These are phyloP conservation scores for Thermochaetoides thermophila DNA, from an alignment of 495 filamentous ascomycete species.

Conservation along the genomic window DNA sequence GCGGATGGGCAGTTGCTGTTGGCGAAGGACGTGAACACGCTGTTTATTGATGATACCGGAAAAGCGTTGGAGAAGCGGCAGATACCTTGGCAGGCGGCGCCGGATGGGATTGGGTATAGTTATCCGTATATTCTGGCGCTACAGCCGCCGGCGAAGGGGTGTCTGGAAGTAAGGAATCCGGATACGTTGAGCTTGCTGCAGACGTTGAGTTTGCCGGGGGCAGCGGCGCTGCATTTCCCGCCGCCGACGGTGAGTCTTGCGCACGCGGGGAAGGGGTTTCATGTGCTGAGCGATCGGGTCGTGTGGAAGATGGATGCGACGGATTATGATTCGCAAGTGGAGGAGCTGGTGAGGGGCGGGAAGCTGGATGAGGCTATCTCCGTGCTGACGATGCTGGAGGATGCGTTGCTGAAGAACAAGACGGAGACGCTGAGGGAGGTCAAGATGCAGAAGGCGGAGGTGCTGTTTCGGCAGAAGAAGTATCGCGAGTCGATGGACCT, in stretches of 20 bases:
- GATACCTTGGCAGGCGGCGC: constrained; percentile 78
- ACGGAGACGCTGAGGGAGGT: constrained; percentile 61
- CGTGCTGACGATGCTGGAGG: constrained; percentile 75
- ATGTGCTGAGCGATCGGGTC: constrained; percentile 71
- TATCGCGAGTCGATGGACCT: constrained; percentile 83
- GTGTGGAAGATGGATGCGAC: constrained; percentile 95
- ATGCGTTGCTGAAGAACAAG: constrained; percentile 78
- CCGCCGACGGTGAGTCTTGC: constrained; percentile 84
- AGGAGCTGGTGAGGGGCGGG: constrained; percentile 60
- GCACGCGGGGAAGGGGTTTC: constrained; percentile 87
- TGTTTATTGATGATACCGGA: constrained; percentile 76
- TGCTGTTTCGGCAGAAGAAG: constrained; percentile 64
- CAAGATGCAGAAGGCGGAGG: constrained; percentile 80
- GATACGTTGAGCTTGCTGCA: constrained; percentile 80
- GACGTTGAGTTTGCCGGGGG: constrained; percentile 63
- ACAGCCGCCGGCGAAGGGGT: constrained; percentile 69
- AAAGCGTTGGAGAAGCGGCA: constrained; percentile 72
- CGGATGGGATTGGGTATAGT: constrained; percentile 82
- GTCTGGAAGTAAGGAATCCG: constrained; percentile 82
- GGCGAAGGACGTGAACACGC: constrained; percentile 88
- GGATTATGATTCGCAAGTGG: constrained; percentile 83
- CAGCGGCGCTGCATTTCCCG: constrained; percentile 77
- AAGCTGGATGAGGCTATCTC: constrained; percentile 88
- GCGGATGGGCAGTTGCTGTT: constrained; percentile 72
- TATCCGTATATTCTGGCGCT: constrained; percentile 90